Evolutionary conservation across 2,329 filamentous ascomycete species (phyloP), one percentile per base, ranked within the genome.

Genomic region (Coccinonectria pachysandricola): DNA sequence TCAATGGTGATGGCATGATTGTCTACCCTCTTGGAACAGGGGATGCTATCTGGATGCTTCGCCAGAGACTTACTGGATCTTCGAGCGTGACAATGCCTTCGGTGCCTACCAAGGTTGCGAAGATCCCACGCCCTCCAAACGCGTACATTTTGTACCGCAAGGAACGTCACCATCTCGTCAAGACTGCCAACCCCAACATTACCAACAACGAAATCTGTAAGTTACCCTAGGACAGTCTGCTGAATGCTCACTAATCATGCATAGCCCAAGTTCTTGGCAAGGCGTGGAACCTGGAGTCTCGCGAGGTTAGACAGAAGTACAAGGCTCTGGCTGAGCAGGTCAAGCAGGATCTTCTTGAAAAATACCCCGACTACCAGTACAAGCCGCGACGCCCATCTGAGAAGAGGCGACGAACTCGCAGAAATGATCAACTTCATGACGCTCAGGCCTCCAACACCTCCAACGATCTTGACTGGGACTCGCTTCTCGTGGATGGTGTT

Each of bases 131-230:
- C 4, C 48, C 50, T 3, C 37, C 41, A 18, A 55, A 56, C 23
- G 38, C 42, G 15, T 56, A 45, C 43, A 54, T 54, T 21, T 35
- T 56, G 3, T 56, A 54, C 24, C 49, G 51, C 8, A 43, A 49
- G 15, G 33, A 44, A 6, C 44, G 45, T 8, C 45, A 42, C 3
- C 33, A 35, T 8, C 34, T 43, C 13, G 26, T 56, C 13, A 38
- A 31, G 8, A 28, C 39, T 8, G 28, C 29, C 6, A 31, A 46
- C 24, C 41, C 46, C 6, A 35, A 33, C 0, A 37, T 49, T n/a
- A 48, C 44, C 6, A 46, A 45, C 3, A 37, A 39, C 2, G 40
- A 49, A 14, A 41, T 55, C 12, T 53, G 52, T 56, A 37, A 30
- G 52, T 41, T 13, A 22, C n/a, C n/a, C n/a, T n/a, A n/a, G n/a